Evolutionary conservation across 768 basidiomycete species (phyloP), one percentile per base, ranked within the genome.

Genomic region (Termitomyces sp.): DNA sequence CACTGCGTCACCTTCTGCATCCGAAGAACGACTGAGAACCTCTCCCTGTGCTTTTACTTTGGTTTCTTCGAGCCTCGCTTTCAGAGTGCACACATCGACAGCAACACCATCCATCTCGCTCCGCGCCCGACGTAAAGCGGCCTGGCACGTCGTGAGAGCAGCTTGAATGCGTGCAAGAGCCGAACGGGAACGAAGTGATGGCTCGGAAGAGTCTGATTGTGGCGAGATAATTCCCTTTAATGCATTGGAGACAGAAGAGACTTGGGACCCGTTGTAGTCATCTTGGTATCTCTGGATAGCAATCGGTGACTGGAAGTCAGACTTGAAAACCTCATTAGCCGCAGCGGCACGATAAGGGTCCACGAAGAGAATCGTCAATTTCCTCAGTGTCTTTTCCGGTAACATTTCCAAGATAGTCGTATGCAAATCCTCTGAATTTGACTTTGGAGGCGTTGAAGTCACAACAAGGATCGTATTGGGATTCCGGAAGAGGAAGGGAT

Each of bases 211-310:
- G 25, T 52, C 37, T 23, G 50, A 8, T 38, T 58, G 62, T 23
- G 66, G 49, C 5, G 57, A 10, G 8, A 75, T 54, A 32, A 62
- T 63, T 0, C 50, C 34, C 38, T 68, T 67, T 37, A 89, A 68
- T 2, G 76, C 64, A 4, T 70, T 57, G 3, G 77, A 75, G 34
- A 89, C 59, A 23, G 71, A 64, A 8, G 85, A 79, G 27, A 90
- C 68, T n/a, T 77, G 73, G 19, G 89, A 91, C 7, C 74, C 79
- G 23, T 81, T 65, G 56, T 81, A 84, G 9, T 83, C 78, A 59
- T 83, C 78, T 64, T 89, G 87, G 68, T 84, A 92, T 57, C 72
- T 75, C 58, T 89, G 84, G 14, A 91, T 76, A 32, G 81, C 77
- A 3, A 73, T 62, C 14, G 81, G 59, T 1, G 82, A 82, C 4